Conservation (phyloP, 1,284 basidiomycete genomes). For the Hortiboletus rubellus region DNA sequence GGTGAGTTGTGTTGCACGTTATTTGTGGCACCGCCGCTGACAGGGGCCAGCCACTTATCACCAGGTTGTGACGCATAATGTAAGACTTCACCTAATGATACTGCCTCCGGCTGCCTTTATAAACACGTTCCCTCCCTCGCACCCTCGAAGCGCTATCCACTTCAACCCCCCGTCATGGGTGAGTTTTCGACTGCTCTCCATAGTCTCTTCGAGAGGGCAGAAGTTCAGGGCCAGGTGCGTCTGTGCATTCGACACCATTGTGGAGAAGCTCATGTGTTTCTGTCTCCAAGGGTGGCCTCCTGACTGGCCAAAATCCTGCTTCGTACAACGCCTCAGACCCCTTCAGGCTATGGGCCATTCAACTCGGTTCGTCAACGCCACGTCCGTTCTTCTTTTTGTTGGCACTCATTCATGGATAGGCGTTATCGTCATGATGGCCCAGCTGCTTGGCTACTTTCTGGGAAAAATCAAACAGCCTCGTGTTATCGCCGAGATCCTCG, state of each 20-base stretch:
- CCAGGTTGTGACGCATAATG: no score
- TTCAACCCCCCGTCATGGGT: slow-evolving; percentile 22
- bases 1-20: no score
- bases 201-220: slow-evolving; percentile 28
- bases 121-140: neutral
- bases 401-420: slow-evolving; percentile 17
- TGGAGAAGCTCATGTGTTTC: neutral
- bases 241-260: neutral
- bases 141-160: neutral
- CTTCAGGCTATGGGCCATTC: slow-evolving; percentile 86
- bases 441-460: slow-evolving; percentile 69
- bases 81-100: neutral
- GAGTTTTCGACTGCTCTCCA: slow-evolving; percentile 45
- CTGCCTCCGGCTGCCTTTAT: neutral
- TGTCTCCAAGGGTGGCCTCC: slow-evolving; percentile 58
- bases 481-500: slow-evolving; percentile 86
- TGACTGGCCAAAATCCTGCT: slow-evolving; percentile 73
- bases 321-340: slow-evolving; percentile 67
- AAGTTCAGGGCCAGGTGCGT: slow-evolving; percentile 43
- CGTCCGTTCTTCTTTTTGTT: neutral
- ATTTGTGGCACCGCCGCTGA: no score
- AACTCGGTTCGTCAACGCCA: slow-evolving; percentile 59
- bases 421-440: slow-evolving; percentile 70
- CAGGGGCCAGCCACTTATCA: no score
- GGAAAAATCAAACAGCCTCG: slow-evolving; percentile 81